Base-by-base conservation (phyloP, 495 filamentous ascomycete species). In the Annulohypoxylon bovei region DNA sequence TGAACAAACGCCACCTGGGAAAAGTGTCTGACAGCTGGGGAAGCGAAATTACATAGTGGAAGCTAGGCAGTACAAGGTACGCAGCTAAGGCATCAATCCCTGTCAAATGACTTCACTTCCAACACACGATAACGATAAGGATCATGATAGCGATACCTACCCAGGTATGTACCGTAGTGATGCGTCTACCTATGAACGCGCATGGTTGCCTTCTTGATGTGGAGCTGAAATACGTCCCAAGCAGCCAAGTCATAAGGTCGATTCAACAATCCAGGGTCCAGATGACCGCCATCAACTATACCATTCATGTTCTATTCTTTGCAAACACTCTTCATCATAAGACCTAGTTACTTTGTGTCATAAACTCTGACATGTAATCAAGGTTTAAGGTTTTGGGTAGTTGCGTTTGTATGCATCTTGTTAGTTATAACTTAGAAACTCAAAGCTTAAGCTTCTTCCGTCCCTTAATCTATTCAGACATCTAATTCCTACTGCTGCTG, bases 101-200 rank as follows among this genome's bases (percentile, higher is more conserved):
- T 58, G 46, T 63, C 46, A 42, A 56, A 70, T 74, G 71, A 70
- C 71, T 71, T 71, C 71, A 74, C 62, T 58, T n/a, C n/a, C n/a
- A n/a, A n/a, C 42, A 50, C 28, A 8, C 67, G 62, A 65, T 70
- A 65, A 61, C 12, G 58, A 68, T 72, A 72, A 65, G 52, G 53
- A 47, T 59, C 46, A 30, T 32, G 52, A 61, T 61, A 50, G 53
- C 20, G 59, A 60, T 68, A 61, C n/a, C n/a, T n/a, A n/a, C n/a
- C n/a, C n/a, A 42, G 39, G 55, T n/a, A n/a, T n/a, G n/a, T n/a
- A n/a, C n/a, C n/a, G n/a, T n/a, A n/a, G 11, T 25, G 35, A 44
- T 30, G 22, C 30, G 16, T 12, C 27, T 23, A 59, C 54, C 30
- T 32, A 60, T 49, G 32, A 58, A 44, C 50, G 68, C 68, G 68